Base-by-base conservation (phyloP, 2,329 filamentous ascomycete species). In the Zarea fungicola region DNA sequence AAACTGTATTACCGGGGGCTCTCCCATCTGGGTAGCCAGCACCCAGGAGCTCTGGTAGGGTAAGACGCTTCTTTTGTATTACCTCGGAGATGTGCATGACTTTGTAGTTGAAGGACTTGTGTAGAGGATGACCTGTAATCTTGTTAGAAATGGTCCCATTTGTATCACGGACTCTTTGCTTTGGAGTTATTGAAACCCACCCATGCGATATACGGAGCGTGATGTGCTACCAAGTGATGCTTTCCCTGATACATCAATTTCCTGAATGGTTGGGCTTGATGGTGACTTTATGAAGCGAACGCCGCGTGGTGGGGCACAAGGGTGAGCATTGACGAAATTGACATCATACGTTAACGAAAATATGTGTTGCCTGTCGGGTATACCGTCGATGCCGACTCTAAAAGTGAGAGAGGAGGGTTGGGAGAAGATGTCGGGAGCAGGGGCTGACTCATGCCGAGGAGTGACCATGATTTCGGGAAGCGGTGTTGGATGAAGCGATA, bases 261-360 rank as follows among this genome's bases (percentile, higher is more conserved):
- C 75, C 57, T 76, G 77, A 45, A 81, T 79, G 2, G 76, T 79
- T 18, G 80, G 78, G 57, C 78, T 83, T 1, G 75, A 74, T 0
- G 79, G 76, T 13, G 79, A 80, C 59, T 77, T 80, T 43, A 84
- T 59, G 48, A 83, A 75, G 53, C 74, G 76, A 3, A 81, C 76
- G 48, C 76, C 72, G 43, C 72, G 71, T 1, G 79, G 80, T 2
- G 78, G 75, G 5, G 78, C 73, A 56, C 83, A 86, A 0, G 83
- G 83, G 55, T 84, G 80, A 1, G 81, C 81, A 1, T 83, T 84
- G 16, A 84, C 78, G 59, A 85, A 85, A 56, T 76, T 77, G 19
- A 84, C 72, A 50, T 85, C 81, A 54, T 81, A 77, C 6, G 66
- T 64, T 9, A 86, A 62, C 1, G 71, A 58, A 44, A 75, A 71